Evolutionary conservation across 2,329 filamentous ascomycete genomes (phyloP), one percentile per base, ranked within the genome.

Genomic region (Cyphellophora attinorum): DNA sequence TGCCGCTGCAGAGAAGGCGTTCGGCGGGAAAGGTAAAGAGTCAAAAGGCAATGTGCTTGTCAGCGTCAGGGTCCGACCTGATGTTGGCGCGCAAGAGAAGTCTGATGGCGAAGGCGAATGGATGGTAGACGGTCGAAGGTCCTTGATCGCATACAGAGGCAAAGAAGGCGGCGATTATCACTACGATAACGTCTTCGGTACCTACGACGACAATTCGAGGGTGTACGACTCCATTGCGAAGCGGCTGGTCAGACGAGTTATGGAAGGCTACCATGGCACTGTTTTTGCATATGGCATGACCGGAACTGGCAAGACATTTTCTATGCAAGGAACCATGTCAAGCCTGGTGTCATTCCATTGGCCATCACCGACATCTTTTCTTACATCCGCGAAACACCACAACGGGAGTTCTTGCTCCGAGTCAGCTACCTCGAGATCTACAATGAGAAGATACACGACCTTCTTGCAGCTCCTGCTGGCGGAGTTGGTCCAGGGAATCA

Each of bases 371-470:
- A 98, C 55, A 98, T 98, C 34, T 98, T 98, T 59, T 96, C 91
- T 0, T 98, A 95, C 58, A 98, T 98, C 48, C 81, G 91, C 38
- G 91, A 98, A 62, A 96, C 91, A 1, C 91, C 91, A 0, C 85
- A 86, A 21, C 75, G 91, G 40, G 91, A 98, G 54, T 98, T 98
- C 47, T 62, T 98, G 38, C 72, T 98, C 38, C 81, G 91, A 43
- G 91, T 98, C 54, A 96, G 89, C 67, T 98, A 98, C 55, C 70
- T 98, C 43, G 91, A 98, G 63, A 98, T 98, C 41, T 98, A 98
- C 64, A 98, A 98, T 52, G 91, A 98, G 56, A 93, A 76, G 60
- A 96, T 98, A 38, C 84, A 95, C 54, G 91, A 98, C 60, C 66
- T 98, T 32, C 68, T 98, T 29, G 89, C 81, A 45, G 80, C 85